These are phyloP conservation scores for Musa schizocarpa DNA, from an alignment of 176 grass and related monocot species.

Conservation along the genomic window DNA sequence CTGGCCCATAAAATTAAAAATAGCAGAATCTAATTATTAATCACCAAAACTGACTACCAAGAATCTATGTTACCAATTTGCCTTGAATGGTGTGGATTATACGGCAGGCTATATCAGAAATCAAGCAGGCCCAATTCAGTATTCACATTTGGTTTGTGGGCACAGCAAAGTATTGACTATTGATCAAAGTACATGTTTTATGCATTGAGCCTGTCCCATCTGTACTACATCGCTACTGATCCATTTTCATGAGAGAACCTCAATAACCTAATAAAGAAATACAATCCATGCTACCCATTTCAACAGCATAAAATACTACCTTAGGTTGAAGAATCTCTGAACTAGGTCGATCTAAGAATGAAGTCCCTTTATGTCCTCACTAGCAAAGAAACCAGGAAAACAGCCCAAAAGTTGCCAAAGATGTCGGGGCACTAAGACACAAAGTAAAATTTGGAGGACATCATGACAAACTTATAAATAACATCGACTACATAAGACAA, in stretches of 20 bases:
- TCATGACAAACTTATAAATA: no score
- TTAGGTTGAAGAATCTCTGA: background rate
- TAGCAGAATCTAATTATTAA: background rate
- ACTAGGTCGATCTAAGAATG: background rate
- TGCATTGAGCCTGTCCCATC: background rate
- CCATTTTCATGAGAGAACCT: background rate
- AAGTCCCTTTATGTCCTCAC: background rate
- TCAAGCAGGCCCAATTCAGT: background rate
- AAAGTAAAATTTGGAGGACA: no score
- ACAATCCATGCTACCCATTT: background rate
- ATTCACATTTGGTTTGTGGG: background rate
- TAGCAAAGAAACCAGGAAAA: background rate
- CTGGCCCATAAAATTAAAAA: background rate
- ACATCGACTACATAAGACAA: no score
- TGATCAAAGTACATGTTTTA: background rate
- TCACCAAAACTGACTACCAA: background rate
- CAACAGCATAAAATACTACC: background rate
- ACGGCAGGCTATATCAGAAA: slow-evolving; percentile 13
- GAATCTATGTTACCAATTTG: background rate
- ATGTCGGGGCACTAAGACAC: no score
- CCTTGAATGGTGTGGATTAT: background rate
- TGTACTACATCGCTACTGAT: background rate
- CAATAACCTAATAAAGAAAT: background rate
- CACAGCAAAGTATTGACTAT: background rate
- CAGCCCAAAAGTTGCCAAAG: no score